Conservation (phyloP, 2,329 filamentous ascomycete species). For the Paracorniculantispora psalliotae region DNA sequence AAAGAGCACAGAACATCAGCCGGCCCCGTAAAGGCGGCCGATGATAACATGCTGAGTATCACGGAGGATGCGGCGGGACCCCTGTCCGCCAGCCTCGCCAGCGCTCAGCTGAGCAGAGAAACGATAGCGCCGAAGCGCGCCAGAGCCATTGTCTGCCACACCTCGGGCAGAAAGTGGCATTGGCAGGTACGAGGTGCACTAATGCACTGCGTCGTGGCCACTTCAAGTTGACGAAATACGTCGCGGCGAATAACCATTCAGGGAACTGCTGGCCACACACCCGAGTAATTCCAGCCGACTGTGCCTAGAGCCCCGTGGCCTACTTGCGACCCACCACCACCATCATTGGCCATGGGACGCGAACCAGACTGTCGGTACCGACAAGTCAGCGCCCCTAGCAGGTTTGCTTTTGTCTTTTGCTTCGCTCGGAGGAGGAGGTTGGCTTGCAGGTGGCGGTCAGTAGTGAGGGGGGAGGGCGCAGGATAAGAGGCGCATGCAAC, state of each 20-base stretch:
- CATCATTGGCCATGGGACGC: background rate
- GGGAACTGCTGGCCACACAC: background rate
- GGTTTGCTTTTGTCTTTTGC: background rate
- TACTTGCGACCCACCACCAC: background rate
- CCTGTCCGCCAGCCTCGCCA: constrained; percentile 4
- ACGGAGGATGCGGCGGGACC: background rate
- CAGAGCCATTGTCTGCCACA: background rate
- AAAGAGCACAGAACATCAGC: background rate
- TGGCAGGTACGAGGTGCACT: background rate
- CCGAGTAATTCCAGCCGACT: background rate
- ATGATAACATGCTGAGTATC: background rate
- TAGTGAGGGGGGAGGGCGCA: background rate
- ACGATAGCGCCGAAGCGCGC: background rate
- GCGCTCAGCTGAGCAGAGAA: background rate
- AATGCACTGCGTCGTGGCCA: background rate
- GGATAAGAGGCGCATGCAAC: background rate
- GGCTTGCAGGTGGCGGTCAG: background rate
- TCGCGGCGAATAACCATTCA: background rate
- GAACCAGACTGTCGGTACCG: constrained; percentile 7
- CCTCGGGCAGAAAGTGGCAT: background rate
- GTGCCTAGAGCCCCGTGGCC: background rate
- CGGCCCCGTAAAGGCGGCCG: background rate
- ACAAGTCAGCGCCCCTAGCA: background rate
- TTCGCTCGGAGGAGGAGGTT: background rate
- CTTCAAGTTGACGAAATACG: background rate